Percentiles rank a stretch among this genome's conserved stretches.
phyloP scores from a whole-genome alignment of 345 rosid genomes.

The Aquilaria sinensis region DNA sequence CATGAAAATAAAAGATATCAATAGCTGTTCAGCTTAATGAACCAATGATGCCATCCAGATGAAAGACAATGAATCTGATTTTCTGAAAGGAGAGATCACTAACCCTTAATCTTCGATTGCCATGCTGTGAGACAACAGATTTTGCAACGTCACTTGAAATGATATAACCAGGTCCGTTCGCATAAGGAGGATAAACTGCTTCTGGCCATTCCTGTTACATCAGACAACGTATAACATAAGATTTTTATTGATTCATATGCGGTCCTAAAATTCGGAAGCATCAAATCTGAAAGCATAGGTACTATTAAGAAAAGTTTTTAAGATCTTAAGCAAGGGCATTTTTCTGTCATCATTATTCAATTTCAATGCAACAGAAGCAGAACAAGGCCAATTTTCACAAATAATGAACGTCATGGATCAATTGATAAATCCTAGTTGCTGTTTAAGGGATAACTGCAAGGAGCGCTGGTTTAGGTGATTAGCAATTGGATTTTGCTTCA shows the following conservation, averaged over 20 bases:
- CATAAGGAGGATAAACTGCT: conserved; percentile 88
- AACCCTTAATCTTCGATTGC: conserved; percentile 61
- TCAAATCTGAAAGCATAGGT: neutral
- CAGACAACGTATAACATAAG: neutral
- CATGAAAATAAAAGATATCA: conserved; percentile 4
- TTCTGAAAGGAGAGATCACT: conserved; percentile 13
- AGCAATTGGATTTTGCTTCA: too few species aligned
- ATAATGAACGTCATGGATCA: neutral
- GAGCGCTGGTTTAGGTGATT: too few species aligned
- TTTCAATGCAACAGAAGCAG: too few species aligned
- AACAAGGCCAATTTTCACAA: neutral
- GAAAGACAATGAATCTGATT: conserved; percentile 2
- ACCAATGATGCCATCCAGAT: neutral
- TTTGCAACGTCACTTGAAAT: conserved; percentile 72
- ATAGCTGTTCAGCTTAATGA: neutral
- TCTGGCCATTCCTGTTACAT: conserved; percentile 94
- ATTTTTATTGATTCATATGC: conserved; percentile 1
- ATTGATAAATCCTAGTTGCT: neutral
- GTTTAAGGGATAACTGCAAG: too few species aligned
- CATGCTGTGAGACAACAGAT: conserved; percentile 53
- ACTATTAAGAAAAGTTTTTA: neutral
- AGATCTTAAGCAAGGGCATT: neutral
- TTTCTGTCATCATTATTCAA: neutral
- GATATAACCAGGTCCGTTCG: conserved; percentile 89
- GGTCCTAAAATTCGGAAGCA: neutral